Base-by-base conservation (phyloP, 768 basidiomycete genomes). In the Boletus rubescentipes region DNA sequence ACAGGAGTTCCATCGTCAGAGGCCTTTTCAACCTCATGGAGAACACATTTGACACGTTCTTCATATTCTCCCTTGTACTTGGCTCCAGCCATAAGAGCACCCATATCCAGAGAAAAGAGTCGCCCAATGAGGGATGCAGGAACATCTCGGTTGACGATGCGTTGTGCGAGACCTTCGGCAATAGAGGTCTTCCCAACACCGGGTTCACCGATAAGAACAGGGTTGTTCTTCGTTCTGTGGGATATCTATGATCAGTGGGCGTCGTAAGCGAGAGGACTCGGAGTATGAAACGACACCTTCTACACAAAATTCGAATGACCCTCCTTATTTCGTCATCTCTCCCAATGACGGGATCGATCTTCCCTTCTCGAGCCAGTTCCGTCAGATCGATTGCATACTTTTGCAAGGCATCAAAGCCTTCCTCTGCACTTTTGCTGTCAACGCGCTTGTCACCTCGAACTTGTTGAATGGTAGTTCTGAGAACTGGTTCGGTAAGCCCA, bases 61-160 rank as follows among this genome's bases (percentile, higher is more conserved):
- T 98, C 95, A 71, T 94, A 99, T 73, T 98, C 93, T 45, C 89
- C 96, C 67, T 94, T 95, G 77, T 93, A 94, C 68, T 89, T 89
- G 18, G 89, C 89, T 37, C 90, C 89, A 12, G 93, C 93, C 89
- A 93, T 93, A 50, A 98, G 81, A 1, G 94, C 92, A 58, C 95
- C 95, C 89, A 97, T 91, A 67, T 97, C 95, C 31, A 98, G 79
- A 7, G 92, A 87, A 68, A 82, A 93, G 12, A 95, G 77, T 9
- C 89, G 83, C 4, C 83, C 81, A 45, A 93, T 77, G 29, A 95
- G 69, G 44, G 78, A 82, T 15, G 79, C 81, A 20, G 93, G 93
- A 8, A 94, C 92, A 72, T 98, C 95, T 45, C 93, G 85, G 61
- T 94, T 93, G 62, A 97, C 84, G 56, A 98, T 96, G 42, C 96